Conservation (phyloP, 768 basidiomycete species). For the Auriculariales sp. region DNA sequence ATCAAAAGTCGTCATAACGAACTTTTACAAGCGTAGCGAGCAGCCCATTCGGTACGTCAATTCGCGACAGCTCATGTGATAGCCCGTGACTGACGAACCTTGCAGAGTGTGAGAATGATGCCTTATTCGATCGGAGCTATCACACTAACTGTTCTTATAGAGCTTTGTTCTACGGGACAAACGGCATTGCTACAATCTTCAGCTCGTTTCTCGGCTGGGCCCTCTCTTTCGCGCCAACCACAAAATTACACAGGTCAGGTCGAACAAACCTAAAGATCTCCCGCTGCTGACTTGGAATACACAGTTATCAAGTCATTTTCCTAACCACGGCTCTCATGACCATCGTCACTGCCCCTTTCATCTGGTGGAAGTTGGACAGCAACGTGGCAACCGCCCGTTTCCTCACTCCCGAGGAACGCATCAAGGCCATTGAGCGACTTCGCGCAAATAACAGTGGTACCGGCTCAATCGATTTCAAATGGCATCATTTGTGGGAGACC, state of each 20-base stretch:
- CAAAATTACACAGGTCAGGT: conserved; percentile 4
- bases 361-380: conserved; percentile 19
- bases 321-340: too few species aligned
- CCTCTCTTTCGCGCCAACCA: too few species aligned
- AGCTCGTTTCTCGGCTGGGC: too few species aligned
- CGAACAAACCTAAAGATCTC: too few species aligned
- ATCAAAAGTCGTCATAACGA: conserved; percentile 16
- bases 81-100: not conserved
- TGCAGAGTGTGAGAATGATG: not conserved
- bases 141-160: not conserved
- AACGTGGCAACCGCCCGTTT: conserved; percentile 21
- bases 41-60: conserved; percentile 8
- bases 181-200: too few species aligned
- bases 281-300: too few species aligned
- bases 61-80: conserved; percentile 8
- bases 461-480: conserved; percentile 32
- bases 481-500: conserved; percentile 26
- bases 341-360: conserved; percentile 21
- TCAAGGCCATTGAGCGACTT: conserved; percentile 28
- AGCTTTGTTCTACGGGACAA: not conserved
- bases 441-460: conserved; percentile 28
- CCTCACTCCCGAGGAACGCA: conserved; percentile 24
- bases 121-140: not conserved
- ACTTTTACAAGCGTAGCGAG: too few species aligned
- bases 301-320: too few species aligned